Conservation (phyloP, 2,329 filamentous ascomycete genomes). For the Plenodomus tracheiphilus region DNA sequence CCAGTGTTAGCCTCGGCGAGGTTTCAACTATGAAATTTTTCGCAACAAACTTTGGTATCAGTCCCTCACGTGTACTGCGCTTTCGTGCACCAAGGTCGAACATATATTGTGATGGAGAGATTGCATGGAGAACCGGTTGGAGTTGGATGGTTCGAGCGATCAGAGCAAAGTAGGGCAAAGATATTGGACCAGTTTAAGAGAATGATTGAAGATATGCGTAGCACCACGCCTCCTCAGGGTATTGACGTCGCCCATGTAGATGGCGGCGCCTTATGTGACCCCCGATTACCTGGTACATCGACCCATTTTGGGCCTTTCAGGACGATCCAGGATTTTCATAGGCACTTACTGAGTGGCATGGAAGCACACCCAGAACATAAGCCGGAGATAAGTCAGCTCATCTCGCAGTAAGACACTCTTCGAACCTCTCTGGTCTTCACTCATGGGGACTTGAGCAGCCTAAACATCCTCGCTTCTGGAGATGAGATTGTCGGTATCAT, state of each 20-base stretch:
- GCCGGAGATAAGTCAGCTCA: constrained; percentile 17
- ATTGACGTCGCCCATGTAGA: constrained; percentile 17
- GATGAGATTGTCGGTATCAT: constrained; percentile 52
- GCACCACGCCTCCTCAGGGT: constrained; percentile 9
- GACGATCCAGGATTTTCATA: constrained; percentile 44
- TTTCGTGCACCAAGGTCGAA: constrained; percentile 45
- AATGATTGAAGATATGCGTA: constrained; percentile 21
- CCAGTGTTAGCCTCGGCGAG: constrained; percentile 1
- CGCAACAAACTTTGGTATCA: constrained; percentile 49
- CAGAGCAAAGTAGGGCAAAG: constrained; percentile 10
- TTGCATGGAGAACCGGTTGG: constrained; percentile 36
- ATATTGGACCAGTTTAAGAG: constrained; percentile 20
- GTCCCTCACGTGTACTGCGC: constrained; percentile 52
- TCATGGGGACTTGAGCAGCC: constrained; percentile 55
- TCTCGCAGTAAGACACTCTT: constrained; percentile 18
- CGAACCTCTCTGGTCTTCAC: constrained; percentile 51
- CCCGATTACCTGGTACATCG: constrained; percentile 20
- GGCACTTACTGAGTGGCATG: constrained; percentile 39
- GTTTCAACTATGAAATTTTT: constrained; percentile 47
- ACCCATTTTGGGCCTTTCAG: constrained; percentile 40
- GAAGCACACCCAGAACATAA: constrained; percentile 3
- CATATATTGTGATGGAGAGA: constrained; percentile 54
- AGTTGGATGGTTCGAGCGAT: constrained; percentile 15
- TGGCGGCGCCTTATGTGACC: constrained; percentile 30
- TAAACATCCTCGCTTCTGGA: constrained; percentile 50